Base-by-base conservation (phyloP, 257 asterid genomes). In the Jacaranda mimosifolia region DNA sequence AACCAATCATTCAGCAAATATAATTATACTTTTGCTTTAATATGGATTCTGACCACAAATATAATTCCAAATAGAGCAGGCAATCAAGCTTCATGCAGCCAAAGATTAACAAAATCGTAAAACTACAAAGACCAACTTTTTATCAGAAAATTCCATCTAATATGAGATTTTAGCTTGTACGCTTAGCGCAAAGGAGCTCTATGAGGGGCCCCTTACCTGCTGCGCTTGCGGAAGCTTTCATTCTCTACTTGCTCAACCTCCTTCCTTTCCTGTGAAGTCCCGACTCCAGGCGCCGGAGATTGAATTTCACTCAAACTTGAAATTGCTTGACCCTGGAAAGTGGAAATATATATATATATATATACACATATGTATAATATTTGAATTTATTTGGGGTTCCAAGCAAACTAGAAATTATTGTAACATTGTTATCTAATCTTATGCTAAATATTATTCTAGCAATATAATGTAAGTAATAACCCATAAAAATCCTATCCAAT, bases 191-290 rank as follows among this genome's bases (percentile, higher is more conserved):
- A 49, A 46, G 83, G 87, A 7, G 89, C 86, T 49, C 86, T 74
- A 6, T 39, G 67, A 69, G 89, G 83, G 77, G 82, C 83, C 40
- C 86, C 86, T 64, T 82, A 82, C 72, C 89, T 68, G 9, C 77
- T 70, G 40, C 80, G 81, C 74, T 49, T 79, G 19, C 64, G 72
- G 1, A 21, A 19, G 5, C 6, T 36, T 12, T 4, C 13, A 32
- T 43, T 19, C 10, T 21, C 17, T 12, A 12, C 17, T 15, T 72
- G 45, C 67, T 59, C 77, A 0, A 3, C 66, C 4, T 46, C 53
- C 3, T 35, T 59, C 13, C 7, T 17, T 1, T 1, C 14, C 3
- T 9, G 15, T 10, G 19, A 59, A 0, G 71, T 63, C 8, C 59
- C 26, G 3, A 21, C 60, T 38, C 15, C 19, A 0, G 3, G 3